These are phyloP conservation scores for Globisporangium spinosum DNA, from an alignment of 352 stramenopile species.

Conservation along the genomic window DNA sequence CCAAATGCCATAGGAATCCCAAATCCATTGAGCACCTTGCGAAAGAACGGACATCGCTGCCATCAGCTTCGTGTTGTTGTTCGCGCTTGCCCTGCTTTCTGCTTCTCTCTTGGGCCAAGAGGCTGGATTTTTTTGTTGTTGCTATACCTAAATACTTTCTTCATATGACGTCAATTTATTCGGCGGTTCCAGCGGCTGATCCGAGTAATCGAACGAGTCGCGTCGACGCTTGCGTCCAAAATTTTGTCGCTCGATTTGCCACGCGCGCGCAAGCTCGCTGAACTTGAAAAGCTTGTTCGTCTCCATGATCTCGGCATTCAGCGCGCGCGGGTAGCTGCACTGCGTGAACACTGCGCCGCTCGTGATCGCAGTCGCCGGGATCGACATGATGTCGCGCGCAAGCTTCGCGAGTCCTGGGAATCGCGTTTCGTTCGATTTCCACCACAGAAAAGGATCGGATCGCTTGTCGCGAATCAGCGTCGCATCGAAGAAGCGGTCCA, in stretches of 20 bases:
- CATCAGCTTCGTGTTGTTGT: background rate
- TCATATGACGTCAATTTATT: slow-evolving; percentile 73
- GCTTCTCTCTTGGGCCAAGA: background rate
- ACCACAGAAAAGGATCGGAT: slow-evolving; percentile 78
- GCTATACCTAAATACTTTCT: slow-evolving; percentile 81
- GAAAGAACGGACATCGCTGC: background rate
- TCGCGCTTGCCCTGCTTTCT: background rate
- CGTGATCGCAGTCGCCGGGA: slow-evolving; percentile 60
- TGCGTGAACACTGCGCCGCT: slow-evolving; percentile 73
- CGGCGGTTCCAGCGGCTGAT: slow-evolving; percentile 49
- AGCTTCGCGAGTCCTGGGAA: slow-evolving; percentile 72
- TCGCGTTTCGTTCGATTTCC: slow-evolving; percentile 79
- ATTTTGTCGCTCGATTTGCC: slow-evolving; percentile 76
- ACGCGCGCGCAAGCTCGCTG: slow-evolving; percentile 61
- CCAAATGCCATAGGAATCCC: too few relatives aligned
- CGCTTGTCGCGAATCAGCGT: slow-evolving; percentile 78
- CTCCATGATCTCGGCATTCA: slow-evolving; percentile 56
- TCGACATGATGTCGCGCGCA: slow-evolving; percentile 69
- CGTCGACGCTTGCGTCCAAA: slow-evolving; percentile 71
- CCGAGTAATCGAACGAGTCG: slow-evolving; percentile 76
- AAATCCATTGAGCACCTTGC: background rate
- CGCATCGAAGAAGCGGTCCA: slow-evolving; percentile 80
- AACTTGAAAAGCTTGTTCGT: slow-evolving; percentile 79
- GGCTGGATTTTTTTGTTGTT: background rate
- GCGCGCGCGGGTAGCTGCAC: slow-evolving; percentile 49